Evolutionary conservation across 805 yeast genomes (phyloP).

Genomic region (Hanseniaspora vineae): DNA sequence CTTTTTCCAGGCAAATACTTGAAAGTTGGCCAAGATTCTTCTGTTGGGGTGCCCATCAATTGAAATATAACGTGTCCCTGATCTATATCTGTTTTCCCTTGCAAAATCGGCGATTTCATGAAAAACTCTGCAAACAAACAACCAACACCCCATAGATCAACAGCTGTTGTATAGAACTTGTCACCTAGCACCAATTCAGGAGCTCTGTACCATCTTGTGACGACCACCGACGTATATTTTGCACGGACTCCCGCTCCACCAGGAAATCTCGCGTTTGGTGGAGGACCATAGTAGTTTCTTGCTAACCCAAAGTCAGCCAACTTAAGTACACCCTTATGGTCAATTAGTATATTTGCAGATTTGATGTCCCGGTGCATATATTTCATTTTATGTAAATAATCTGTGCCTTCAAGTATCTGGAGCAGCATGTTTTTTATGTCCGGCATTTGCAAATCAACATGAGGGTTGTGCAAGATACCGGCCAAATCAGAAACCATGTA

Average conservation of each 20-base stretch:
- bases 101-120: constrained; percentile 67
- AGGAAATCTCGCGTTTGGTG: constrained; percentile 36
- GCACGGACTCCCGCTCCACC: constrained; percentile 32
- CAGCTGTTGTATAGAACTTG: constrained; percentile 78
- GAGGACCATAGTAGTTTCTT: constrained; percentile 49
- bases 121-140: constrained; percentile 91
- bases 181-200: constrained; percentile 88
- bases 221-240: constrained; percentile 59
- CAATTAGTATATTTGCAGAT: constrained; percentile 86
- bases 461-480: constrained; percentile 75
- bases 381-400: constrained; percentile 51
- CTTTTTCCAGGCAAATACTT: constrained; percentile 36
- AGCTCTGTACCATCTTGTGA: constrained; percentile 95
- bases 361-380: constrained; percentile 82
- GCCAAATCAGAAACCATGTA: constrained; percentile 88
- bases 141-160: constrained; percentile 96
- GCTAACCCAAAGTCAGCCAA: constrained; percentile 96
- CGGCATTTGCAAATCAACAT: constrained; percentile 41
- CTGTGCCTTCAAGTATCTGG: constrained; percentile 70
- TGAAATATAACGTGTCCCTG: constrained; percentile 76
- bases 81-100: constrained; percentile 75
- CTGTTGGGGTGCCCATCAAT: constrained; percentile 68
- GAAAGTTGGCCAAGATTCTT: constrained; percentile 48
- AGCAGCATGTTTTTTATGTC: constrained; percentile 74
- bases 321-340: constrained; percentile 62